phyloP scores from a whole-genome alignment of 2,329 filamentous ascomycete species.

The Coniella lustricola region DNA sequence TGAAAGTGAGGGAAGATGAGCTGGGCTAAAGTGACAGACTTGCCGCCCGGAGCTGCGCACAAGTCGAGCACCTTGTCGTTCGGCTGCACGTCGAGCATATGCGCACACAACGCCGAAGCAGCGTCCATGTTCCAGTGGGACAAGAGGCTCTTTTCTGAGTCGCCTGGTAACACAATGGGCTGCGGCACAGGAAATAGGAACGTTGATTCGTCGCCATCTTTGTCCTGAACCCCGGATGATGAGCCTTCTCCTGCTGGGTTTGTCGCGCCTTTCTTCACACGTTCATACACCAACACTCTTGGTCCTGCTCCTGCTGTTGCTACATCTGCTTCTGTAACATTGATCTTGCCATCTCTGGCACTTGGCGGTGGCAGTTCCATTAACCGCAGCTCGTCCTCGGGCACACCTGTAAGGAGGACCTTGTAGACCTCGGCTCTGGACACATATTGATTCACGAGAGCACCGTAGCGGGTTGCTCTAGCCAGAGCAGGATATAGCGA shows the following conservation, averaged over 20 bases:
- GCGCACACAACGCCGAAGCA: constrained; percentile 24
- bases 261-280: not conserved
- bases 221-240: not conserved
- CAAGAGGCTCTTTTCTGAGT: constrained; percentile 16
- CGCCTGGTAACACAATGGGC: constrained; percentile 9
- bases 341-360: no score
- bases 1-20: constrained; percentile 20
- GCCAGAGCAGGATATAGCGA: constrained; percentile 22
- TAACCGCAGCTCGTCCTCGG: constrained; percentile 13
- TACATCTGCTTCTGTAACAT: not conserved
- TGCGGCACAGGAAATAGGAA: constrained; percentile 22
- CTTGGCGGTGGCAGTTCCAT: constrained; percentile 16
- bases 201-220: constrained; percentile 1
- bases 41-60: constrained; percentile 32
- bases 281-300: constrained; percentile 1
- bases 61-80: constrained; percentile 32
- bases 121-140: constrained; percentile 27
- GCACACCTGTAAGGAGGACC: constrained; percentile 14
- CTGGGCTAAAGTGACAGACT: constrained; percentile 28
- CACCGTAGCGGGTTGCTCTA: constrained; percentile 23
- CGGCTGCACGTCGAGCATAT: constrained; percentile 26
- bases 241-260: not conserved
- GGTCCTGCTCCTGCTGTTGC: not conserved
- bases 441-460: constrained; percentile 22
- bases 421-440: constrained; percentile 12